phyloP scores from a whole-genome alignment of 1,284 basidiomycete species.

The Boletus albobrunnescens region DNA sequence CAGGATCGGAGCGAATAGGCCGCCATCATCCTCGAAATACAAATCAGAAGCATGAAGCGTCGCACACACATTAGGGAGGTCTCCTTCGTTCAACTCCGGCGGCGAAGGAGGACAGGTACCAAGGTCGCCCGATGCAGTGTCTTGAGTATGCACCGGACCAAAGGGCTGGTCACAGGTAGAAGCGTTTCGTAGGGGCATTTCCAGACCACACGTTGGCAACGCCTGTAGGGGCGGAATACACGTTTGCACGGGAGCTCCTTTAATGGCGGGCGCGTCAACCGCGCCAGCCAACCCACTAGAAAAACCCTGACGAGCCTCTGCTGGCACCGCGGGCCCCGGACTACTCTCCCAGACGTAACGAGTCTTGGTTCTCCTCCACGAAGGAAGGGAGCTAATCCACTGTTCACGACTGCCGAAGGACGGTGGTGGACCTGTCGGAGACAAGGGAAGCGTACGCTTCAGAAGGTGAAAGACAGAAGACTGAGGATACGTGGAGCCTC shows the following conservation, averaged over 20 bases:
- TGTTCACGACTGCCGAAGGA: constrained; percentile 63
- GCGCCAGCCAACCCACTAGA: constrained; percentile 64
- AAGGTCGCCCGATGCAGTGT: constrained; percentile 15
- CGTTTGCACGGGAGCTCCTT: constrained; percentile 77
- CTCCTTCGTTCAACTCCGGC: constrained; percentile 13
- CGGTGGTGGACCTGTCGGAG: constrained; percentile 56
- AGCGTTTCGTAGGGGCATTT: constrained; percentile 16
- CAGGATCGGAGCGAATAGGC: constrained; percentile 58
- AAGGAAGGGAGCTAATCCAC: constrained; percentile 66
- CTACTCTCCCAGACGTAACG: constrained; percentile 63
- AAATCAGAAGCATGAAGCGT: constrained; percentile 23
- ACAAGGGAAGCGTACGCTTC: constrained; percentile 53
- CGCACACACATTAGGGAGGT: constrained; percentile 1
- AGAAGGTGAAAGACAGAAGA: constrained; percentile 47
- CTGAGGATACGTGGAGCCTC: constrained; percentile 38
- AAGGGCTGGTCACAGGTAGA: constrained; percentile 39
- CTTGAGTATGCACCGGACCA: constrained; percentile 29
- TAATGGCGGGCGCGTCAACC: constrained; percentile 71
- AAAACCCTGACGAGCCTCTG: constrained; percentile 50
- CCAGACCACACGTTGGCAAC: constrained; percentile 19
- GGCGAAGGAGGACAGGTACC: constrained; percentile 17
- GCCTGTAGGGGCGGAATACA: constrained; percentile 70
- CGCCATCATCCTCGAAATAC: constrained; percentile 38
- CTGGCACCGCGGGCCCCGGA: constrained; percentile 12
- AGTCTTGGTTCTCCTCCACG: constrained; percentile 63